Evolutionary conservation across 805 yeast species (phyloP).

Genomic region (Zygotorulaspora danielsina): DNA sequence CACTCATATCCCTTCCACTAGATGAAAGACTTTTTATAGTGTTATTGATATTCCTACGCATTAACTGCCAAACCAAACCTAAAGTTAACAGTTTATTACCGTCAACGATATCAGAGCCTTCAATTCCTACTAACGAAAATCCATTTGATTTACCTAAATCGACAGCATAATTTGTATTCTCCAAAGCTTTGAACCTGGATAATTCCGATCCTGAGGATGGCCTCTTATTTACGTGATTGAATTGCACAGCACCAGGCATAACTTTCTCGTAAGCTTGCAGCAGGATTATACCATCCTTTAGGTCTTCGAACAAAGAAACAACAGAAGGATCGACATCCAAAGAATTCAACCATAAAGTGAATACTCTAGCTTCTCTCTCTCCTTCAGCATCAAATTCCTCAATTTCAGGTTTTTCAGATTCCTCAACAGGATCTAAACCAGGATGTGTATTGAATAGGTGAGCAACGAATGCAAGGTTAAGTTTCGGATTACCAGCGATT

Average conservation of each 20-base stretch:
- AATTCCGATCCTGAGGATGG: constrained; percentile 73
- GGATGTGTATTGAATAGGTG: constrained; percentile 95
- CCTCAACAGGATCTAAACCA: constrained; percentile 93
- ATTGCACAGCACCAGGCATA: constrained; percentile 84
- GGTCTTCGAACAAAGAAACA: constrained; percentile 84
- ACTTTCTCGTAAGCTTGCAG: constrained; percentile 95
- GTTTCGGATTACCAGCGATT: constrained; percentile 93
- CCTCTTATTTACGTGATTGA: constrained; percentile 74
- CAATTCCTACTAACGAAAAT: constrained; percentile 94
- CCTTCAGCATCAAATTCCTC: constrained; percentile 99
- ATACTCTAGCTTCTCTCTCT: constrained; percentile 98
- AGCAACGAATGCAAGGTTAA: constrained; percentile 96
- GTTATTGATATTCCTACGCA: constrained; percentile 90
- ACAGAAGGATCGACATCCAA: constrained; percentile 95
- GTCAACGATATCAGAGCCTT: constrained; percentile 95
- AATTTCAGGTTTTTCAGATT: constrained; percentile 83
- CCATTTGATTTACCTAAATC: constrained; percentile 89
- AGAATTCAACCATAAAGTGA: constrained; percentile 95
- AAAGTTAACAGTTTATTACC: constrained; percentile 85
- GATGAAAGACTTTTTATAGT: constrained; percentile 71
- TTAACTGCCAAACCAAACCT: constrained; percentile 96
- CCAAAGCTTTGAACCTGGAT: constrained; percentile 89
- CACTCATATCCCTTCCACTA: constrained; percentile 72
- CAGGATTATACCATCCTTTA: constrained; percentile 85
- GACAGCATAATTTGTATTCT: constrained; percentile 97